A percentile compares a stretch with the other conserved stretches of the same genome.
Conservation (phyloP, 352 stramenopile species). For the Pythium folliculosum region DNA sequence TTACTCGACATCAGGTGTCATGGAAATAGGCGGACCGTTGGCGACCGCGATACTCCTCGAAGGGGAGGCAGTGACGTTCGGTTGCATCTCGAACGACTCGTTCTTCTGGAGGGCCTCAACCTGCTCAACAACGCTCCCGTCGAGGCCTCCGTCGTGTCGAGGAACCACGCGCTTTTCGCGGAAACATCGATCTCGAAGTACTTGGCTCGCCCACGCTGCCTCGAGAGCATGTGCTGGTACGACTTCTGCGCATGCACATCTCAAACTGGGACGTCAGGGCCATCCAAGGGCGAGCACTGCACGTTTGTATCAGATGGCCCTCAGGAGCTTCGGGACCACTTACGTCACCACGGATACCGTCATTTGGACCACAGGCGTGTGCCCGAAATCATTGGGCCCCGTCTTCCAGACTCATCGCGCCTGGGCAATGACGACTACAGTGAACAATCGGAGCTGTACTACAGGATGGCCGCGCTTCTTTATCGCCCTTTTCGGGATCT, state of each 20-base stretch:
- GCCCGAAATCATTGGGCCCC: constrained; percentile 21
- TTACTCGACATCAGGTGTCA: constrained; percentile 18
- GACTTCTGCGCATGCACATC: constrained; percentile 25
- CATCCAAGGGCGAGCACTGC: too few relatives aligned
- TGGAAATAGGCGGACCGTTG: constrained; percentile 27
- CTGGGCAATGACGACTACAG: constrained; percentile 13
- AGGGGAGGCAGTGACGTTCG: neutral
- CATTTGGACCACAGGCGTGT: constrained; percentile 17
- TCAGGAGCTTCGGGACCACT: neutral
- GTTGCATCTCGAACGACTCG: neutral
- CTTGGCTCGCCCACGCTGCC: constrained; percentile 8
- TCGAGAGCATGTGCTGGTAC: constrained; percentile 26
- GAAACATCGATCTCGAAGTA: constrained; percentile 29
- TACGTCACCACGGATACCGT: constrained; percentile 7
- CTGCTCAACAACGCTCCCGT: constrained; percentile 21
- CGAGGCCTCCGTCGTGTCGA: constrained; percentile 15
- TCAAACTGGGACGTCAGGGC: neutral
- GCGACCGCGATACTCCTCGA: constrained; percentile 21
- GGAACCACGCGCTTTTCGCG: constrained; percentile 9
- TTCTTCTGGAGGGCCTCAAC: constrained; percentile 21
- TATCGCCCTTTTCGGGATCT: constrained; percentile 24
- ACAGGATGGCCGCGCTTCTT: constrained; percentile 11
- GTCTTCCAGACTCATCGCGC: constrained; percentile 5
- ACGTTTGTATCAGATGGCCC: neutral
- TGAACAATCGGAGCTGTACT: constrained; percentile 26